Evolutionary conservation across 2,329 filamentous ascomycete species (phyloP), one percentile per base, ranked within the genome.

Genomic region (Raffaelea deltoideospora): DNA sequence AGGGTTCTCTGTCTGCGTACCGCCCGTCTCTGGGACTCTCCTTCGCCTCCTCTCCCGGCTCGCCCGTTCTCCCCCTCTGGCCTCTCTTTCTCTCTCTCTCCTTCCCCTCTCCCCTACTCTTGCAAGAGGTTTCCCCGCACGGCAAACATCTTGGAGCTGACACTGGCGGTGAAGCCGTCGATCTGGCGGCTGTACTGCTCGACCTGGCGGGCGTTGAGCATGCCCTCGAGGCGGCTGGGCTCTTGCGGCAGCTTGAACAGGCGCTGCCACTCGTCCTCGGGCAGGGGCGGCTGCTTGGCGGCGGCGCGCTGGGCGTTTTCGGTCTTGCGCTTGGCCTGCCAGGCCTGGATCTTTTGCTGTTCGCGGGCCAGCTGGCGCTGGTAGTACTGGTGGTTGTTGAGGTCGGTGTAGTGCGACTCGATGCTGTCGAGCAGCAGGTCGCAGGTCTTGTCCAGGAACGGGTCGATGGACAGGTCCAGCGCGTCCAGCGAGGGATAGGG

Each of bases 381-480:
- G 68, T 95, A 95, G 72, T 73, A 76, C 61, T 95, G 87, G 67
- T 92, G 90, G 72, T 98, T 98, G 76, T 96, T 96, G 57, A 93
- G 80, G 63, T 98, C 90, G 42, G 87, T 94, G 65, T 96, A 90
- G 68, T 98, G 90, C 38, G 81, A 80, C 68, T 98, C 90, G 57
- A 98, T 94, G 67, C 81, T 86, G 55, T 98, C 90, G 44, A 96
- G 76, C 39, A 98, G 75, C 48, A 95, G 75, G 55, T 98, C 88
- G 64, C 86, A 94, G 36, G 88, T 94, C 74, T 95, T 94, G 71
- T 96, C 88, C 33, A 98, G 76, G 70, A 92, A 94, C 23, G 90
- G 90, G 57, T 98, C 90, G 59, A 96, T 92, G 46, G 81, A 84
- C 44, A 98, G 76, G 50, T 94, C 85, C 40, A 98, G 76, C 45